Evolutionary conservation across 1,284 basidiomycete species (phyloP).

Genomic region (Sporisorium reilianum): DNA sequence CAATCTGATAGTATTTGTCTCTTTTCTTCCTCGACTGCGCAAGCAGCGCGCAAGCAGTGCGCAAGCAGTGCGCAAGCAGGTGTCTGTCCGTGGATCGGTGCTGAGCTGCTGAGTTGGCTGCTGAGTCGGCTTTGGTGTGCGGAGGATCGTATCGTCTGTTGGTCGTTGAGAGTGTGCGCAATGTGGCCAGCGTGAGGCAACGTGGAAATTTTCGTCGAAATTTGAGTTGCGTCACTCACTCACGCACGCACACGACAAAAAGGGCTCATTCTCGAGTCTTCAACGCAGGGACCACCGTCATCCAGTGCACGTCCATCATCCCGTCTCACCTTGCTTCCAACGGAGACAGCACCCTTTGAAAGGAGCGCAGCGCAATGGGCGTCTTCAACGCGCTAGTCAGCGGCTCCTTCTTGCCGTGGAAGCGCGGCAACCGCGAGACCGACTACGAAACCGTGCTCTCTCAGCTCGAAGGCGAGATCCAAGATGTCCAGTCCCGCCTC

Average conservation of each 20-base stretch:
- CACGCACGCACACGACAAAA: constrained; percentile 17
- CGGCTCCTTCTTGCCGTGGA: constrained; percentile 46
- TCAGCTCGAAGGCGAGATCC: constrained; percentile 71
- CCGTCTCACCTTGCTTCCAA: background rate
- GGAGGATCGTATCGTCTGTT: background rate
- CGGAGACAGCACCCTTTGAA: background rate
- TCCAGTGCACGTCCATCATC: constrained; percentile 10
- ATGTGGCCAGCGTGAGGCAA: background rate
- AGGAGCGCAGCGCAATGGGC: constrained; percentile 27
- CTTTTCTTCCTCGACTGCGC: background rate
- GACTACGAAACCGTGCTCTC: constrained; percentile 74
- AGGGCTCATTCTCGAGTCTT: background rate
- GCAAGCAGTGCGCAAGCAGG: too few relatives aligned
- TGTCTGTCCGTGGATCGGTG: background rate
- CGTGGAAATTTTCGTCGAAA: background rate
- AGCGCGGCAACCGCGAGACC: constrained; percentile 45
- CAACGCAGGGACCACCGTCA: background rate
- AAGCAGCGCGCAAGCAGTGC: too few relatives aligned
- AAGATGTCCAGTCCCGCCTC: constrained; percentile 77
- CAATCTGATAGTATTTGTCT: constrained; percentile 34
- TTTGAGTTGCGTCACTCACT: constrained; percentile 19
- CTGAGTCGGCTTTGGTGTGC: background rate
- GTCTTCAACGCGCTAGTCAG: constrained; percentile 50
- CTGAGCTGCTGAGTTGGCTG: constrained; percentile 2
- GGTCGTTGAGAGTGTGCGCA: background rate